phyloP scores from a whole-genome alignment of 768 basidiomycete species.

The Russula compacta region DNA sequence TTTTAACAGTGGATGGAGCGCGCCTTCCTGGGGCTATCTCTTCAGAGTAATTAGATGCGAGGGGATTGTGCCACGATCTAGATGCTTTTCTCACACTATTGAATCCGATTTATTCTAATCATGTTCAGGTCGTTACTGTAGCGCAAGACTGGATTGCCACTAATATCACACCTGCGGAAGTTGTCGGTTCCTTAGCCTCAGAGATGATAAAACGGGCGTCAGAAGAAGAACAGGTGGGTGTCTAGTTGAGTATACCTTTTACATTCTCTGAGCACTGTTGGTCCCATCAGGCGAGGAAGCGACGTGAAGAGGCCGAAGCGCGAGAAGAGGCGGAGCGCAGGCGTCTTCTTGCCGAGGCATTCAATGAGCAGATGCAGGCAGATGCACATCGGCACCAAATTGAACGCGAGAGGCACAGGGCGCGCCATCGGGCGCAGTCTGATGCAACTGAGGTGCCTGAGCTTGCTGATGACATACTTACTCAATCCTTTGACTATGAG shows the following conservation, averaged over 20 bases:
- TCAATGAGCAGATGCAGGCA: slow-evolving; percentile 58
- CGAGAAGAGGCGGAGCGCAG: slow-evolving; percentile 42
- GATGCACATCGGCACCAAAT: slow-evolving; percentile 52
- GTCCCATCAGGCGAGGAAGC: slow-evolving; percentile 27
- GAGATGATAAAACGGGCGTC: slow-evolving; percentile 70
- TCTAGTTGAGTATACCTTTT: background rate
- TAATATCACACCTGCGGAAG: slow-evolving; percentile 50
- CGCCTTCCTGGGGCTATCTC: background rate
- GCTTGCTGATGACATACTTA: slow-evolving; percentile 31
- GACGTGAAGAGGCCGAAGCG: slow-evolving; percentile 46
- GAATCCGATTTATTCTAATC: background rate
- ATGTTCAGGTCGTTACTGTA: slow-evolving; percentile 48
- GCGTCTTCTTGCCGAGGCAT: slow-evolving; percentile 39
- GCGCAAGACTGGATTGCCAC: slow-evolving; percentile 63
- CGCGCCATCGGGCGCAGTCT: slow-evolving; percentile 57
- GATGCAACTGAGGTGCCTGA: slow-evolving; percentile 58
- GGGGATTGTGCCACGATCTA: background rate
- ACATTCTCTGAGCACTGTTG: background rate
- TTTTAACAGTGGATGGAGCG: background rate
- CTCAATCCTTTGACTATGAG: slow-evolving; percentile 50
- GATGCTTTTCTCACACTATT: background rate
- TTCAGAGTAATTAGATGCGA: background rate
- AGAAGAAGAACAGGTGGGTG: slow-evolving; percentile 55
- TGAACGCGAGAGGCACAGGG: slow-evolving; percentile 44
- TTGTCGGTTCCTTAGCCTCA: slow-evolving; percentile 60